These are phyloP conservation scores for Camillea tinctor DNA, from an alignment of 2,329 filamentous ascomycete species.

Conservation along the genomic window DNA sequence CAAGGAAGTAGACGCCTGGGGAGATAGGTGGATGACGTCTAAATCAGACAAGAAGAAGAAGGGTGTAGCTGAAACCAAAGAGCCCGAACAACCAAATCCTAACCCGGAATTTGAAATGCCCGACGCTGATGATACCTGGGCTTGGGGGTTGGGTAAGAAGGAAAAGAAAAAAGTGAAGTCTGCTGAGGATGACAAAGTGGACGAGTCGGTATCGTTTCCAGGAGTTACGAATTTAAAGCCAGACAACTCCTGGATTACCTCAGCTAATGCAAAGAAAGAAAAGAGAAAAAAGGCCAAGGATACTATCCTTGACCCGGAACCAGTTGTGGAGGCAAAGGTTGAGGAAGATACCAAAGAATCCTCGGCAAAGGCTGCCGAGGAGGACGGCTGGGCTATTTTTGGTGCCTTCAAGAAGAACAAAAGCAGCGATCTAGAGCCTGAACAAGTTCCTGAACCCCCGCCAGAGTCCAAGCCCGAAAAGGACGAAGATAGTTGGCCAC, in stretches of 20 bases:
- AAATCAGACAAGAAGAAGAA: conserved; percentile 37
- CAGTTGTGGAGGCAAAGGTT: background rate
- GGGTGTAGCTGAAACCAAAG: conserved; percentile 10
- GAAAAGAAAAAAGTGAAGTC: conserved; percentile 31
- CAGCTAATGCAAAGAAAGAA: conserved; percentile 14
- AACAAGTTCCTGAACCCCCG: conserved; percentile 13
- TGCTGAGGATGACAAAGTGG: conserved; percentile 16
- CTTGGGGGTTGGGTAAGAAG: conserved; percentile 11
- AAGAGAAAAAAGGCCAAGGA: conserved; percentile 20
- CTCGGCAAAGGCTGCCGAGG: conserved; percentile 10
- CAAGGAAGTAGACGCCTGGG: conserved; percentile 35
- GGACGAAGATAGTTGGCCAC: conserved; percentile 15
- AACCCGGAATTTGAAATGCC: conserved; percentile 11
- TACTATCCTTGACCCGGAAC: conserved; percentile 4
- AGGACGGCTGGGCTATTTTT: conserved; percentile 7
- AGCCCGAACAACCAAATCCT: conserved; percentile 11
- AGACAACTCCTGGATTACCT: conserved; percentile 9
- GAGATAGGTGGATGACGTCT: conserved; percentile 22
- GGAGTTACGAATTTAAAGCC: conserved; percentile 3
- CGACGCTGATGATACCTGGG: conserved; percentile 1
- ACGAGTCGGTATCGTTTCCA: conserved; percentile 14
- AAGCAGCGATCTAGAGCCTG: conserved; percentile 31
- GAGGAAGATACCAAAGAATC: conserved; percentile 8
- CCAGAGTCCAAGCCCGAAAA: conserved; percentile 9
- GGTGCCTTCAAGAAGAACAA: conserved; percentile 19